A percentile compares a stretch with the other conserved stretches of the same genome.
Conservation (phyloP, 306 rosid genomes). For the Dryas alaskensis region DNA sequence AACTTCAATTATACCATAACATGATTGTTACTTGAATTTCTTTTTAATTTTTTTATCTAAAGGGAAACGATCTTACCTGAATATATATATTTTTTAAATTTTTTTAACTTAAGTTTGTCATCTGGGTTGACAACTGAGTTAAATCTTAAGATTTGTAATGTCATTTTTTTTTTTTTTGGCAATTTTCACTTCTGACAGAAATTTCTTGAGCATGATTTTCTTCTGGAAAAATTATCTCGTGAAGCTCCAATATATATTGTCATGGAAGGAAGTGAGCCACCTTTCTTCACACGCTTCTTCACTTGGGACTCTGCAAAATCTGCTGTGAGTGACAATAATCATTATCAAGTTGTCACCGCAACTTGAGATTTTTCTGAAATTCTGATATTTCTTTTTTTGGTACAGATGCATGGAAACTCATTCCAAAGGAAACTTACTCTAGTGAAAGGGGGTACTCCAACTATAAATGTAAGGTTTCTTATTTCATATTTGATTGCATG, state of each 20-base stretch:
- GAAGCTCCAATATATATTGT: conserved; percentile 69
- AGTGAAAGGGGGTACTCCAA: conserved; percentile 67
- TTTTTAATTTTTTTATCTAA: background rate
- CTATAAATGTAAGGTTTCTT: conserved; percentile 58
- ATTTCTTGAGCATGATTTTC: conserved; percentile 85
- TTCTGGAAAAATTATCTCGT: conserved; percentile 65
- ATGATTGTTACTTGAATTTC: background rate
- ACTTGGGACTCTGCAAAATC: conserved; percentile 88
- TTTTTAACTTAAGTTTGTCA: conserved; percentile 2
- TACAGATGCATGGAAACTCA: conserved; percentile 94
- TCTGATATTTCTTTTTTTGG: conserved; percentile 29
- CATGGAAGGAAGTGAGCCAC: conserved; percentile 93
- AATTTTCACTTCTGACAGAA: conserved; percentile 50
- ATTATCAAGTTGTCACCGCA: conserved; percentile 6
- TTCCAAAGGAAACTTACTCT: conserved; percentile 86
- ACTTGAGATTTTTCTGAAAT: conserved; percentile 18
- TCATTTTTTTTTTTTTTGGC: background rate
- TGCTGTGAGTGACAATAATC: conserved; percentile 47
- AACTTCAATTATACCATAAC: background rate
- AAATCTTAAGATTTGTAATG: conserved; percentile 27
- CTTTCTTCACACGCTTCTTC: conserved; percentile 96
- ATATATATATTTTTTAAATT: too few species aligned
- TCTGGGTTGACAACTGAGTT: conserved; percentile 5
- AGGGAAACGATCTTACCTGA: background rate
- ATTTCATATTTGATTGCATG: conserved; percentile 20